Evolutionary conservation across 352 stramenopile species (phyloP).

Genomic region (Aphanomyces astaci): DNA sequence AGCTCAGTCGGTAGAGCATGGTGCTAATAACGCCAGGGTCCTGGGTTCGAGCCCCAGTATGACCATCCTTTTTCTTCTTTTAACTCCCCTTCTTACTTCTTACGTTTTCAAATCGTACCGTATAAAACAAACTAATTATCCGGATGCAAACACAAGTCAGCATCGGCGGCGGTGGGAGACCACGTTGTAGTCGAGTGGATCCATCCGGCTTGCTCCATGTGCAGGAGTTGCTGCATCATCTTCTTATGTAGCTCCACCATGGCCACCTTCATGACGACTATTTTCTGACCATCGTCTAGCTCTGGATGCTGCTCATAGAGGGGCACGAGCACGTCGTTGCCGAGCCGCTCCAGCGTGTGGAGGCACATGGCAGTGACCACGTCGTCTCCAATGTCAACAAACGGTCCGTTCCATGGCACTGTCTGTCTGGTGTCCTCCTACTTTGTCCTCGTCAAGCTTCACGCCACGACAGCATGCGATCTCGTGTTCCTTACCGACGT

Average conservation of each 20-base stretch:
- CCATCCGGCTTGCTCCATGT: conserved; percentile 1
- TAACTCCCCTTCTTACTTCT: no score
- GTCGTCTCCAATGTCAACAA: background rate
- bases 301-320: conserved; percentile 8
- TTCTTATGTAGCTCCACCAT: conserved; percentile 5
- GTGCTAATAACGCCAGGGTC: background rate
- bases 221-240: conserved; percentile 1
- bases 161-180: background rate
- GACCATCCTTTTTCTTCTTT: background rate
- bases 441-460: background rate
- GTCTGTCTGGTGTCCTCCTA: no score
- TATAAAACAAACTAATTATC: no score
- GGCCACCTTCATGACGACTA: background rate
- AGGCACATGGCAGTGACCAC: background rate
- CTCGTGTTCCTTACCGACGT: no score
- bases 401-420: background rate
- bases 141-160: background rate
- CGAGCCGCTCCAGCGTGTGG: background rate
- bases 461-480: background rate
- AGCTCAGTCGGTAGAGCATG: background rate
- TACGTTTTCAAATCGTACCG: no score
- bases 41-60: background rate
- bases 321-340: background rate
- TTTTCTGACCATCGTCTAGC: background rate
- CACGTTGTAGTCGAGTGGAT: no score